Evolutionary conservation across 1,284 basidiomycete species (phyloP), one percentile per base, ranked within the genome.

Genomic region (Boletus smithii): DNA sequence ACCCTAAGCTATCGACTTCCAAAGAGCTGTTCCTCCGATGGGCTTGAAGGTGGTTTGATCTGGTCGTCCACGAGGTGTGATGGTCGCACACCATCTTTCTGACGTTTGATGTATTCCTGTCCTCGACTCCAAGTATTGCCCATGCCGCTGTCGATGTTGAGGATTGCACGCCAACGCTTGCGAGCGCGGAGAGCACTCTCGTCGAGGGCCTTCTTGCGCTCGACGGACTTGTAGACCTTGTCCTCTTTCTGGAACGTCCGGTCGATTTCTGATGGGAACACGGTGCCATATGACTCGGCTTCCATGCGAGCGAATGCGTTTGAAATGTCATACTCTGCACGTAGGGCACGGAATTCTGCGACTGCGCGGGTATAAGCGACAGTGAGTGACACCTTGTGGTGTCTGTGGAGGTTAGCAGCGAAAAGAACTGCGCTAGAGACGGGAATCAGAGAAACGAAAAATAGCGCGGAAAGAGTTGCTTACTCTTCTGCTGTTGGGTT

Each of bases 401-500:
- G 56, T 51, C 83, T 69, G 66, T 93, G 81, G 11, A 98, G 77
- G 61, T 87, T 91, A 39, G 89, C 69, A 11, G 88, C 79, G 68
- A 90, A 97, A 47, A 79, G 80, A 49, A 98, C 77, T 31, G 83
- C 83, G 69, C 95, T 97, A 54, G 3, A 44, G 50, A 63, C 44
- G 51, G 42, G 41, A 35, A 45, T 50, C 14, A 49, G 50, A 32
- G 31, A 23, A 36, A 37, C 20, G 36, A 7, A 45, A 18, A 43
- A 45, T 40, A 14, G 41, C 2, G 29, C 26, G 9, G 17, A 27
- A 37, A 48, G 77, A 1, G 2, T n/a, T 9, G 17, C 91, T 65
- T 66, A 97, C 95, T 97, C 93, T 74, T 97, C 95, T 24, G 91
- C 79, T 16, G 76, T 78, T 14, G 94, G 93, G 65, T 93, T 94